phyloP scores from a whole-genome alignment of 2,329 filamentous ascomycete genomes.

The Fusarium begoniae region DNA sequence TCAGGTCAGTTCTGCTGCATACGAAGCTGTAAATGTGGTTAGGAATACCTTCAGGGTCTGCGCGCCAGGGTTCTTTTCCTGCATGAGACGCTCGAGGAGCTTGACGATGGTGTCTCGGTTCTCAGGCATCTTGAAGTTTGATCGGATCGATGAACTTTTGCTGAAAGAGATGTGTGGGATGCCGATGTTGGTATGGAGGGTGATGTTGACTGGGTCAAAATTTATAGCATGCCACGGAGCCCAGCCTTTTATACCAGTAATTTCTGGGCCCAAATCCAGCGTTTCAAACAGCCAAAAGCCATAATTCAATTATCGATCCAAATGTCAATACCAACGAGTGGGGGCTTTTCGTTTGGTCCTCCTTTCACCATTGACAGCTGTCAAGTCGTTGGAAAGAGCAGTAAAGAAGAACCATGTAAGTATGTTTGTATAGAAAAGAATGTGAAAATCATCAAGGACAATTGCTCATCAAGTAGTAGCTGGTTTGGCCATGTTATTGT shows the following conservation, averaged over 20 bases:
- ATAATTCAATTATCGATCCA: background rate
- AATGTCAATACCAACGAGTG: background rate
- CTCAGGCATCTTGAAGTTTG: background rate
- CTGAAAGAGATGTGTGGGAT: background rate
- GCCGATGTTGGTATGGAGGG: background rate
- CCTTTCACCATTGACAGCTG: background rate
- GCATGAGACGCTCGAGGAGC: constrained; percentile 6
- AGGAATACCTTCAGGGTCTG: constrained; percentile 8
- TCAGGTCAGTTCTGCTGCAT: background rate
- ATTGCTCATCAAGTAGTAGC: background rate
- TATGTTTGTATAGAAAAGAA: background rate
- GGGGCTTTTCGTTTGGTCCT: background rate
- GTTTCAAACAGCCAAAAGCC: background rate
- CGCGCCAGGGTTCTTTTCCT: background rate
- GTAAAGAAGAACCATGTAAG: background rate
- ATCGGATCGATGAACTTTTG: background rate
- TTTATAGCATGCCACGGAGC: background rate
- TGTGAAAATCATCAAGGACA: background rate
- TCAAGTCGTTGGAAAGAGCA: background rate
- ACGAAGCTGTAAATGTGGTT: background rate
- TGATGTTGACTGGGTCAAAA: constrained; percentile 3
- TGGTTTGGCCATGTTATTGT: background rate
- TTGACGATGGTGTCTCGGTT: background rate
- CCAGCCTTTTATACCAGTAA: background rate
- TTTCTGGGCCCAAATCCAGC: background rate